These are phyloP conservation scores for Rhizopogon sp. DNA, from an alignment of 768 basidiomycete genomes.

Conservation along the genomic window DNA sequence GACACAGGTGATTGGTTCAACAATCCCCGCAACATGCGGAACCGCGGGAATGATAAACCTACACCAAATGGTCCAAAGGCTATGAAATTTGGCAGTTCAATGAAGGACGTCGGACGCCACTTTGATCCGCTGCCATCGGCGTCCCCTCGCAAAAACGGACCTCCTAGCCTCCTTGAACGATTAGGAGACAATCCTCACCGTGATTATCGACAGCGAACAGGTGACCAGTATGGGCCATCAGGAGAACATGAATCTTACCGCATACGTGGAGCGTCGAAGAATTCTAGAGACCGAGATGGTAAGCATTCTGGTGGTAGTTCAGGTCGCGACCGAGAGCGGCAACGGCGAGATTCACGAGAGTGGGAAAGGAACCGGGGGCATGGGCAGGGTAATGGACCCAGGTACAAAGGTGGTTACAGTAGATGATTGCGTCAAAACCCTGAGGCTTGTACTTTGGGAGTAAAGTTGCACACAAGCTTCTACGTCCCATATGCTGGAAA, in stretches of 20 bases:
- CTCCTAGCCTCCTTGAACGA: slow-evolving; percentile 32
- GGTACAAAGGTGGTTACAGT: slow-evolving; percentile 44
- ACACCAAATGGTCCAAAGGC: slow-evolving; percentile 22
- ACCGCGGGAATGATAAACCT: slow-evolving; percentile 16
- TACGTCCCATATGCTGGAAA: slow-evolving; percentile 16
- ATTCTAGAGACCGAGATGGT: slow-evolving; percentile 10
- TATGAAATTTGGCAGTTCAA: slow-evolving; percentile 30
- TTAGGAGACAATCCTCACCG: slow-evolving; percentile 10
- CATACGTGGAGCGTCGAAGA: slow-evolving; percentile 27
- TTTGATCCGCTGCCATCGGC: slow-evolving; percentile 13
- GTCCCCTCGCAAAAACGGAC: slow-evolving; percentile 13
- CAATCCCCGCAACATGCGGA: slow-evolving; percentile 26
- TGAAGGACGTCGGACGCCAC: slow-evolving; percentile 25
- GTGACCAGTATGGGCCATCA: neutral
- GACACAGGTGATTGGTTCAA: slow-evolving; percentile 61
- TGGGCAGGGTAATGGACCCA: slow-evolving; percentile 30
- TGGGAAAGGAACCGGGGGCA: slow-evolving; percentile 18
- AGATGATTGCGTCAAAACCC: slow-evolving; percentile 14
- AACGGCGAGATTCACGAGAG: slow-evolving; percentile 13
- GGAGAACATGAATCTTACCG: slow-evolving; percentile 10
- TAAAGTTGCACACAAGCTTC: slow-evolving; percentile 65
- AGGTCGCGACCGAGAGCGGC: slow-evolving; percentile 13
- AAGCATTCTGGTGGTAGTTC: slow-evolving; percentile 8
- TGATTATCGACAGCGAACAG: slow-evolving; percentile 3
- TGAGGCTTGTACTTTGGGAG: slow-evolving; percentile 54